Conservation (phyloP, 1,284 basidiomycete species). For the Heterobasidion annosum region DNA sequence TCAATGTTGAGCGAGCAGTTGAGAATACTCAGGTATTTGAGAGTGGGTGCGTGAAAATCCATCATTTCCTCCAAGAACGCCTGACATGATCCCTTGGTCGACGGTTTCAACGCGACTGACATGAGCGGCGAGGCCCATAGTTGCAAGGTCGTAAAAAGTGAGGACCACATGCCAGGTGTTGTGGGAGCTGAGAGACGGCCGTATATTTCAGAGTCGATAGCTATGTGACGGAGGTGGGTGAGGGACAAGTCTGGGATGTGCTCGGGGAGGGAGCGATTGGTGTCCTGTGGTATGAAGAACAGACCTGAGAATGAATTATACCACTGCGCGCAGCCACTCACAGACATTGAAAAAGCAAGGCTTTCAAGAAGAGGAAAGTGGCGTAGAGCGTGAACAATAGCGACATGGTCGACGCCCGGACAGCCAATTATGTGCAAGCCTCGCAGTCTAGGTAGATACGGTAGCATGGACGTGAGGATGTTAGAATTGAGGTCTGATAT, state of each 20-base stretch:
- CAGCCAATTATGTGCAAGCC: slow-evolving; percentile 55
- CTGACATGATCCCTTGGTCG: slow-evolving; percentile 29
- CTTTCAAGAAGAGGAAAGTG: slow-evolving; percentile 46
- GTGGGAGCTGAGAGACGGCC: slow-evolving; percentile 22
- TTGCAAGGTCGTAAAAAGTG: slow-evolving; percentile 25
- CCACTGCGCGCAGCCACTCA: slow-evolving; percentile 18
- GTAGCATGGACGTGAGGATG: slow-evolving; percentile 37
- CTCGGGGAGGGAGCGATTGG: slow-evolving; percentile 13
- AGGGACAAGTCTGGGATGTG: slow-evolving; percentile 13
- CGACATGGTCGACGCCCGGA: slow-evolving; percentile 39
- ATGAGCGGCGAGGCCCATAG: slow-evolving; percentile 23
- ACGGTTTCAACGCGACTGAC: slow-evolving; percentile 41
- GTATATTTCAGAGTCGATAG: slow-evolving; percentile 29
- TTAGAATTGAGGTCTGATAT: slow-evolving; percentile 37
- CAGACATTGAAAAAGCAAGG: slow-evolving; percentile 49
- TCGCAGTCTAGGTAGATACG: slow-evolving; percentile 38
- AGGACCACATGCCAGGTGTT: slow-evolving; percentile 24
- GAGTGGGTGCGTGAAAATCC: slow-evolving; percentile 30
- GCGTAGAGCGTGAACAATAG: slow-evolving; percentile 33
- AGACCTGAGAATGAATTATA: background rate
- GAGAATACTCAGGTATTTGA: slow-evolving; percentile 37
- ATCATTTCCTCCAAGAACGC: slow-evolving; percentile 34
- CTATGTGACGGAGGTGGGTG: slow-evolving; percentile 41
- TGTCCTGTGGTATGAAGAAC: slow-evolving; percentile 25
- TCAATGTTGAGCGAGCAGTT: slow-evolving; percentile 33